Evolutionary conservation across 306 rosid genomes (phyloP).

Genomic region (Phaseolus lunatus): DNA sequence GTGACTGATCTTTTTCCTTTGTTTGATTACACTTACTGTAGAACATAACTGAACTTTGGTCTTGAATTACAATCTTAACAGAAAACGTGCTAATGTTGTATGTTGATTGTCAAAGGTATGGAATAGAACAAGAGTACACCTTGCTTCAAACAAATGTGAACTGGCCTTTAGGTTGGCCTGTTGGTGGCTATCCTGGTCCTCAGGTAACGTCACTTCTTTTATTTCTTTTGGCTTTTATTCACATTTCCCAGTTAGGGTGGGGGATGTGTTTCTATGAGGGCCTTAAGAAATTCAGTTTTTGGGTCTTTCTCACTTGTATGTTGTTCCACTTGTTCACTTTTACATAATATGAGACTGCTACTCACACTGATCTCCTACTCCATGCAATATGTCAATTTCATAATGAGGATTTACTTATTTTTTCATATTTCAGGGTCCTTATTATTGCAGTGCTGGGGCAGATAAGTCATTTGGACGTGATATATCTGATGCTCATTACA

Average conservation of each 20-base stretch:
- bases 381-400: background rate
- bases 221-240: slow-evolving; percentile 29
- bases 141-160: slow-evolving; percentile 88
- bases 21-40: slow-evolving; percentile 1
- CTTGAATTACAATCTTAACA: slow-evolving; percentile 37
- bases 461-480: slow-evolving; percentile 99
- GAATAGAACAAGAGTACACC: slow-evolving; percentile 99
- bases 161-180: slow-evolving; percentile 99
- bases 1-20: slow-evolving; percentile 2
- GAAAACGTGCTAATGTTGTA: slow-evolving; percentile 47
- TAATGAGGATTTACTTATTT: slow-evolving; percentile 11
- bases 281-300: no score
- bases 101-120: slow-evolving; percentile 73
- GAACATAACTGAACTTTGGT: slow-evolving; percentile 36
- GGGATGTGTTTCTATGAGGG: no score
- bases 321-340: no score
- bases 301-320: no score
- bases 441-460: slow-evolving; percentile 92
- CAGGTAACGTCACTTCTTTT: slow-evolving; percentile 63
- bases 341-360: no score
- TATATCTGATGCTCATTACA: slow-evolving; percentile 98
- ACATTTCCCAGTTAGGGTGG: slow-evolving; percentile 1
- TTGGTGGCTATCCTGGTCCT: slow-evolving; percentile 99
- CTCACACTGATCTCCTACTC: background rate
- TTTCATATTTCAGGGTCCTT: slow-evolving; percentile 79